Evolutionary conservation across 371 early-diverging fungal genomes (phyloP), one percentile per base, ranked within the genome.

Genomic region (Mortierella sp.): DNA sequence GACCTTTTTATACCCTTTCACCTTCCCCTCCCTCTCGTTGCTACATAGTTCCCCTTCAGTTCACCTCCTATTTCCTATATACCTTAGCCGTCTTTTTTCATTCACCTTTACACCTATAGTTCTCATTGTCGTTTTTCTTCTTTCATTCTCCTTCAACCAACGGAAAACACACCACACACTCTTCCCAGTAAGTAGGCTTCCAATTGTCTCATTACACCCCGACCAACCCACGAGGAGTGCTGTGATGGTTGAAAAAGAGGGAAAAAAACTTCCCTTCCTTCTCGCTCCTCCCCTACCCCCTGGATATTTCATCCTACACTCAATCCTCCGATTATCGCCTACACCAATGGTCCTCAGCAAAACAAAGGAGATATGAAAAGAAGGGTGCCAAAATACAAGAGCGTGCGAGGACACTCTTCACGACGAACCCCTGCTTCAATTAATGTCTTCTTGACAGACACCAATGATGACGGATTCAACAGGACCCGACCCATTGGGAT

Each of bases 61-160:
- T n/a, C n/a, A n/a, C n/a, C n/a, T n/a, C n/a, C n/a, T n/a, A n/a
- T n/a, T n/a, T n/a, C 22, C 50, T 24, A 7, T 10, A 50, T n/a
- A 50, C 50, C 50, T 50, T 24, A n/a, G 22, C 58, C 34, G 3
- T 55, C 63, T 34, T 63, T 22, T 39, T 24, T n/a, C 13, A 11
- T 64, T 34, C 37, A 39, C 64, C 40, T 64, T n/a, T 37, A 40
- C 40, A 24, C 22, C 50, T n/a, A n/a, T 24, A 8, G 50, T 10
- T 47, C 50, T 50, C 50, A 50, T 50, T 50, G 22, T 24, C 24
- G 7, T 9, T 50, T 34, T 53, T 26, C 29, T 31, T n/a, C n/a
- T 34, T 58, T 58, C 58, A 58, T 58, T 58, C 58, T 58, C 58
- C 58, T 47, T 53, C 58, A 19, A 58, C 58, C 22, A 24, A 31